Conservation (phyloP, 1,284 basidiomycete genomes). For the Melampsora americana region DNA sequence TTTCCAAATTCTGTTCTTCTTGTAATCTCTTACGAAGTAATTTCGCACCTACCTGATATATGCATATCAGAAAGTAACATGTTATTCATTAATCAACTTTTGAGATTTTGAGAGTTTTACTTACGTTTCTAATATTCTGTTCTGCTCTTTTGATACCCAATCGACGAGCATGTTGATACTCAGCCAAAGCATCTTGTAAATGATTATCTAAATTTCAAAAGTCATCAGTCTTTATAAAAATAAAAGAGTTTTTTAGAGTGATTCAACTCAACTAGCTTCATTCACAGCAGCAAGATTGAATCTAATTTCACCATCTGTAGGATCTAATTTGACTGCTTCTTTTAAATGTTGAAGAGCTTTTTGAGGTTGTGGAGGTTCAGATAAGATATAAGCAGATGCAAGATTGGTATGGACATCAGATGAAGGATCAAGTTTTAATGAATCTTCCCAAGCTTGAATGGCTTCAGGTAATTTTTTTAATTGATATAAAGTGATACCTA, state of each 20-base stretch:
- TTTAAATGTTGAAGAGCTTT: slow-evolving; percentile 40
- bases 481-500: slow-evolving; percentile 36
- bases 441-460: slow-evolving; percentile 22
- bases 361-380: slow-evolving; percentile 37
- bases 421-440: slow-evolving; percentile 14
- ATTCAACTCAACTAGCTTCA: slow-evolving; percentile 38
- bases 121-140: slow-evolving; percentile 42
- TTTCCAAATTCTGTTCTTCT: slow-evolving; percentile 23
- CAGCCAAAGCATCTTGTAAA: slow-evolving; percentile 31
- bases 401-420: slow-evolving; percentile 43
- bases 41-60: slow-evolving; percentile 32
- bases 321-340: slow-evolving; percentile 34
- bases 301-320: slow-evolving; percentile 37
- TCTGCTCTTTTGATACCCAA: slow-evolving; percentile 34
- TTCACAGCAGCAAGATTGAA: slow-evolving; percentile 42
- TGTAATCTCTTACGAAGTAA: slow-evolving; percentile 27
- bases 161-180: slow-evolving; percentile 30
- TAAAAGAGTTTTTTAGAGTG: background rate
- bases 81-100: background rate
- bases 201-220: slow-evolving; percentile 26
- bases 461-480: slow-evolving; percentile 34
- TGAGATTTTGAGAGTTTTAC: background rate
- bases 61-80: background rate
- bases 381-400: slow-evolving; percentile 41
- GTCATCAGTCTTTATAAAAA: background rate